Evolutionary conservation across 495 filamentous ascomycete genomes (phyloP), one percentile per base, ranked within the genome.

Genomic region (Hapsidospora chrysogenum): DNA sequence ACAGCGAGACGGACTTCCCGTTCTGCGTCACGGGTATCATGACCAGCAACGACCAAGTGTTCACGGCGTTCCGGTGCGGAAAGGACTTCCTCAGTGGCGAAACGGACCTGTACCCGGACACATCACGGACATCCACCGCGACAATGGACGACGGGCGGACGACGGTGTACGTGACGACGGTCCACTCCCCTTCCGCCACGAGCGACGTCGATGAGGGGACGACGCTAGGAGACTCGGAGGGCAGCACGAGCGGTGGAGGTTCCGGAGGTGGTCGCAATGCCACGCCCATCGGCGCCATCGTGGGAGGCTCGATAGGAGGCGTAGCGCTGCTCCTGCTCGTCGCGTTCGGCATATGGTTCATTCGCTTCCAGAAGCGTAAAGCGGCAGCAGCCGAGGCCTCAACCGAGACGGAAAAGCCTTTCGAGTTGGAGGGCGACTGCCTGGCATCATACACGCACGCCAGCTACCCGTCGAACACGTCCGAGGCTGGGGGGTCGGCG

Each of bases 141-240:
- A 26, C 23, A 11, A 26, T 11, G 23, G 23, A 26, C 23, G 6
- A 11, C 6, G 6, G 23, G 23, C 23, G 6, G 23, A 26, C 23
- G n/a, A n/a, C n/a, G n/a, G n/a, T n/a, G n/a, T n/a, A n/a, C n/a
- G n/a, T n/a, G n/a, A n/a, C n/a, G n/a, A n/a, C n/a, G n/a, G n/a
- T n/a, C n/a, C n/a, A n/a, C n/a, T n/a, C n/a, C n/a, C 10, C 17
- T 31, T 31, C 14, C 30, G 30, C 30, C 30, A 32, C n/a, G n/a
- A n/a, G n/a, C n/a, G n/a, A n/a, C n/a, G n/a, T n/a, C n/a, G n/a
- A n/a, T n/a, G n/a, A n/a, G n/a, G n/a, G n/a, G n/a, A n/a, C n/a
- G n/a, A n/a, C n/a, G n/a, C n/a, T n/a, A n/a, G n/a, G n/a, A n/a
- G n/a, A n/a, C n/a, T n/a, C n/a, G n/a, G 23, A 26, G 6, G 11